Conservation (phyloP, 192 early-diverging fungal genomes). For the Coemansia sp. region DNA sequence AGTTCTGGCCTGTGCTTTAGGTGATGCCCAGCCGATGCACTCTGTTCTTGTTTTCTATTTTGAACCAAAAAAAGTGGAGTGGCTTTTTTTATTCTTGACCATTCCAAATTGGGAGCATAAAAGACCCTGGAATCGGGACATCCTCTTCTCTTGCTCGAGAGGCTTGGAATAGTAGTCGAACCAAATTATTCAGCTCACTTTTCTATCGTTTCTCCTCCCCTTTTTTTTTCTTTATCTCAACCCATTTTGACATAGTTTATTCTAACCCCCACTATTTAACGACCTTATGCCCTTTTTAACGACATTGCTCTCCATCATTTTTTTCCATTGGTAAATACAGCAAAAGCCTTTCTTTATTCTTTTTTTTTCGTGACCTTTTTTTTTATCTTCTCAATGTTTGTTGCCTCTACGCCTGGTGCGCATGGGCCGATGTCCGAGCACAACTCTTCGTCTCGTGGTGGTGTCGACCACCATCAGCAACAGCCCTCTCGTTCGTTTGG, state of each 20-base stretch:
- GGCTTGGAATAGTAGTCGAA: constrained; percentile 5
- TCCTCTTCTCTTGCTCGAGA: background rate
- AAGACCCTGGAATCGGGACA: constrained; percentile 5
- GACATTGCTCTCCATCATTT: background rate
- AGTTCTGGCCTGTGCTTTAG: too few relatives aligned
- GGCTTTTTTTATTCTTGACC: background rate
- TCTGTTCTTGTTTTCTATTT: background rate
- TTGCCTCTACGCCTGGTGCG: constrained; percentile 6
- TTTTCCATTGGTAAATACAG: background rate
- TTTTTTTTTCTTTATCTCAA: background rate
- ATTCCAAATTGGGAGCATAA: constrained; percentile 1
- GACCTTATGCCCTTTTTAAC: background rate
- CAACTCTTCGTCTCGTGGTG: background rate
- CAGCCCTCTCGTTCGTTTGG: background rate
- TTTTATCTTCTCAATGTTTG: background rate
- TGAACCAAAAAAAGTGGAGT: background rate
- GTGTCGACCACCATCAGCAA: background rate
- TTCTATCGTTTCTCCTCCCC: background rate
- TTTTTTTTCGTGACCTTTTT: background rate
- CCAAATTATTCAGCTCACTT: background rate
- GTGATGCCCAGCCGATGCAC: background rate
- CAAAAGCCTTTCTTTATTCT: background rate
- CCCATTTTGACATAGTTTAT: background rate
- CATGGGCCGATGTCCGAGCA: constrained; percentile 1
- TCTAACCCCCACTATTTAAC: background rate